These are phyloP conservation scores for Lactarius psammicola DNA, from an alignment of 768 basidiomycete species.

Conservation along the genomic window DNA sequence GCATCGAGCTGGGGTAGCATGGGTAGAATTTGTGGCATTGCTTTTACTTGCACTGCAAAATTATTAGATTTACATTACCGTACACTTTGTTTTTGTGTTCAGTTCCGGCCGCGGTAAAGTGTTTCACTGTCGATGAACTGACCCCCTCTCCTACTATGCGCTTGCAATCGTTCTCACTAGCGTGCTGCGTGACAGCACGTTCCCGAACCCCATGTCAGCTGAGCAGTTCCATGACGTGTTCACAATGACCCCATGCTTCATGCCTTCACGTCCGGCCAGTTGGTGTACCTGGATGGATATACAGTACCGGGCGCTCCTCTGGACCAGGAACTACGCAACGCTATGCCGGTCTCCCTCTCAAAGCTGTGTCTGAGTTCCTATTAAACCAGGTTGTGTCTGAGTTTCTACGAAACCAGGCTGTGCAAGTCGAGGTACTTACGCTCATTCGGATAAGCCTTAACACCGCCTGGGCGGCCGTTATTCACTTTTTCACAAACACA, in stretches of 20 bases:
- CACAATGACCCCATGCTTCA: slow-evolving; percentile 74
- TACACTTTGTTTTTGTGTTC: too few species aligned
- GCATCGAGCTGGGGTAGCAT: too few species aligned
- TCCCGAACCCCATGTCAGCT: slow-evolving; percentile 66
- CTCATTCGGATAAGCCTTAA: too few species aligned
- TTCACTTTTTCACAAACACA: too few species aligned
- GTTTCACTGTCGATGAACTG: slow-evolving; percentile 62
- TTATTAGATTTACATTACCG: too few species aligned
- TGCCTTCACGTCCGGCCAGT: slow-evolving; percentile 58
- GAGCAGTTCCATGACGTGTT: slow-evolving; percentile 69
- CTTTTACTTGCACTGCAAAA: too few species aligned
- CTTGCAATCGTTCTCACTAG: slow-evolving; percentile 77
- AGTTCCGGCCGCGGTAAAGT: too few species aligned
- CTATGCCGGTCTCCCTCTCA: slow-evolving; percentile 61
- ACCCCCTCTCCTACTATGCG: slow-evolving; percentile 61
- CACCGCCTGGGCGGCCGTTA: too few species aligned
- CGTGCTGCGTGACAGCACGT: slow-evolving; percentile 83
- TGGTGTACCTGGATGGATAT: slow-evolving; percentile 88
- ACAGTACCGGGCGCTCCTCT: slow-evolving; percentile 84
- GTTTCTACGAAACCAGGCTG: slow-evolving; percentile 66
- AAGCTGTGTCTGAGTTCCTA: slow-evolving; percentile 61
- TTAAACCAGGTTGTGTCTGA: too few species aligned
- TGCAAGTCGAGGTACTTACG: slow-evolving; percentile 82
- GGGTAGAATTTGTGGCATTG: too few species aligned
- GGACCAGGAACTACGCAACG: slow-evolving; percentile 46